These are phyloP conservation scores for Oryza nivara DNA, from an alignment of 176 grass and related monocot genomes.

Conservation along the genomic window DNA sequence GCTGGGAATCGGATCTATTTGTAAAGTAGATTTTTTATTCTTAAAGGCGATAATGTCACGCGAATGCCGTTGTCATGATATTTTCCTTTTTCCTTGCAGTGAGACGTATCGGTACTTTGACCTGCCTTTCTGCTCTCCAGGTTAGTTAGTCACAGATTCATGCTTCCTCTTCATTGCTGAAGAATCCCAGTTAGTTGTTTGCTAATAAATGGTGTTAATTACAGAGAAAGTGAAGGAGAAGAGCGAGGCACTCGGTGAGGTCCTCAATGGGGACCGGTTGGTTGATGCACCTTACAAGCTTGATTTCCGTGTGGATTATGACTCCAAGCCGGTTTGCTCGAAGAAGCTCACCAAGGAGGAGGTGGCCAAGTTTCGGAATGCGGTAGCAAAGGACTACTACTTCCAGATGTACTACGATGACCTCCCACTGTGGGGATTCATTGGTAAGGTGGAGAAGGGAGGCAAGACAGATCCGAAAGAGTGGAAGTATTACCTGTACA, in stretches of 20 bases:
- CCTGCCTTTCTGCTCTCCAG: slow-evolving; percentile 90
- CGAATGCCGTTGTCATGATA: not conserved
- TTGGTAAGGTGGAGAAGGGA: slow-evolving; percentile 91
- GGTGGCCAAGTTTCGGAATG: slow-evolving; percentile 69
- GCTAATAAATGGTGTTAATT: slow-evolving; percentile 7
- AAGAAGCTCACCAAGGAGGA: slow-evolving; percentile 79
- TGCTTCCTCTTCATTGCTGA: not conserved
- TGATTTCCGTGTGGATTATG: slow-evolving; percentile 55
- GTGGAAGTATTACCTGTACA: slow-evolving; percentile 90
- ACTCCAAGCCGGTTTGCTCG: slow-evolving; percentile 75
- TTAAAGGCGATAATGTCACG: not conserved
- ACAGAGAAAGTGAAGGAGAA: slow-evolving; percentile 91
- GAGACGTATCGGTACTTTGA: slow-evolving; percentile 98
- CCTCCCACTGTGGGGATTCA: slow-evolving; percentile 92
- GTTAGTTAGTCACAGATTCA: slow-evolving; percentile 45
- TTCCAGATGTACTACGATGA: slow-evolving; percentile 99
- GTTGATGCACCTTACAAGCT: slow-evolving; percentile 98
- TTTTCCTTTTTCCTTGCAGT: slow-evolving; percentile 52
- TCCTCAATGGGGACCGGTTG: slow-evolving; percentile 87
- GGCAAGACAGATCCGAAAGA: slow-evolving; percentile 61
- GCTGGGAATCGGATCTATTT: slow-evolving; percentile 30
- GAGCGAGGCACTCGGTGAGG: slow-evolving; percentile 84
- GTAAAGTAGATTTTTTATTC: not conserved
- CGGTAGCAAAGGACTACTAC: slow-evolving; percentile 90
- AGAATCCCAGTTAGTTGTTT: not conserved